Base-by-base conservation (phyloP, 768 basidiomycete species). In the Lepiota brunneoincarnata region DNA sequence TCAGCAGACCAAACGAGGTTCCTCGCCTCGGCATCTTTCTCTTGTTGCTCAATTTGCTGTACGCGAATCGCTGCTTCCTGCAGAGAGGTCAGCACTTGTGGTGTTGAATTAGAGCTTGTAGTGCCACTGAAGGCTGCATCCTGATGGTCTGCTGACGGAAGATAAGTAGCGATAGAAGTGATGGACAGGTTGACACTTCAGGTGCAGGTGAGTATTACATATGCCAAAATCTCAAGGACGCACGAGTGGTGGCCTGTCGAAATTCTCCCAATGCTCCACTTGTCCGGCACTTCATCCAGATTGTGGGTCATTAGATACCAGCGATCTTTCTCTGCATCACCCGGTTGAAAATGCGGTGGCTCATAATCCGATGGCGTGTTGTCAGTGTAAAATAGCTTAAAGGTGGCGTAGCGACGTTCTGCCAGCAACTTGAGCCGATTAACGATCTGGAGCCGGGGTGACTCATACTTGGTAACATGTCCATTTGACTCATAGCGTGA, bases 331-430 rank as follows among this genome's bases (percentile, higher is more conserved):
- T 84, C 75, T 4, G 72, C 70, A 62, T 93, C 89, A 0, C 84
- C 90, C 4, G 87, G 69, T 53, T 80, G 78, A 63, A 93, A 93
- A 65, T 86, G 73, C 0, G 88, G 89, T 4, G 93, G 93, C 64
- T 95, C 89, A 61, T 95, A 95, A 47, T 92, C 85, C 7, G 76
- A 72, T 0, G 93, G 93, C 11, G 91, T 86, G 18, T 82, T 75
- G 43, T 90, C 84, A 12, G 86, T 87, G 66, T 93, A 94, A 64
- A 87, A 91, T 10, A 91, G 69, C 65, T 95, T 94, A 74, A 94
- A 91, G 18, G 87, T 90, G n/a, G 91, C 89, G 62, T 78, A 94
- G 31, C 92, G 86, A 43, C 84, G 85, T 61, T 83, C 91, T 90
- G 62, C 15, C 46, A 20, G 56, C 15, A 24, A 47, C 50, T 49